Conservation (phyloP, 371 early-diverging fungal genomes). For the Zychaea mexicana region DNA sequence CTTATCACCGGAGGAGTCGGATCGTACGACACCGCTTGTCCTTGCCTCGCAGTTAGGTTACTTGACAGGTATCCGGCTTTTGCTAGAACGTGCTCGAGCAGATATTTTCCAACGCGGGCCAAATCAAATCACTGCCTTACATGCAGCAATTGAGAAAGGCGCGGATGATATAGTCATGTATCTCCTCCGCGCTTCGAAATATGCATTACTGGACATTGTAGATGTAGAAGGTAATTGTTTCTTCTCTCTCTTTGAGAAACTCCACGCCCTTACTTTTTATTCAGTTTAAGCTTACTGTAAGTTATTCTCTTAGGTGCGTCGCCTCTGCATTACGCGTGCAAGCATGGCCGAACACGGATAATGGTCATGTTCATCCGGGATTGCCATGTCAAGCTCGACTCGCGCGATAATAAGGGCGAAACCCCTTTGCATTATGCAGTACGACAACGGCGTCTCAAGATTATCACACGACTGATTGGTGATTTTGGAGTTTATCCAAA, state of each 20-base stretch:
- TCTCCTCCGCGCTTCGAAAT: constrained; percentile 19
- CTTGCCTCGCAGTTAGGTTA: constrained; percentile 41
- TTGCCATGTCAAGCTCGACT: constrained; percentile 19
- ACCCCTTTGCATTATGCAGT: constrained; percentile 49
- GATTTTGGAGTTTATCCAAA: constrained; percentile 41
- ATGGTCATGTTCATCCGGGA: constrained; percentile 30
- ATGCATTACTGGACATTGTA: constrained; percentile 21
- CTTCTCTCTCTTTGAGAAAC: neutral
- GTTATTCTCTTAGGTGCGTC: constrained; percentile 34
- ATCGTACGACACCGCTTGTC: constrained; percentile 32
- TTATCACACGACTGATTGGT: constrained; percentile 27
- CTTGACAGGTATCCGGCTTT: constrained; percentile 30
- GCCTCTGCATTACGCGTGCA: constrained; percentile 50
- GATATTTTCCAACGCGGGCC: constrained; percentile 30
- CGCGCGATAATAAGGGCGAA: constrained; percentile 37
- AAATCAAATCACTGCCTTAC: constrained; percentile 31
- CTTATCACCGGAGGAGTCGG: constrained; percentile 17
- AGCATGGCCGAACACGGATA: constrained; percentile 27
- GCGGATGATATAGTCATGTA: constrained; percentile 29
- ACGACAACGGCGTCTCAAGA: constrained; percentile 29
- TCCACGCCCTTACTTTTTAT: neutral
- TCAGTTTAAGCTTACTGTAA: no score
- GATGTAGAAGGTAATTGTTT: constrained; percentile 30
- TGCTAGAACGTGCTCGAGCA: constrained; percentile 29
- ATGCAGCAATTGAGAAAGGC: constrained; percentile 37